These are phyloP conservation scores for Globisporangium splendens DNA, from an alignment of 352 stramenopile species.

Conservation along the genomic window DNA sequence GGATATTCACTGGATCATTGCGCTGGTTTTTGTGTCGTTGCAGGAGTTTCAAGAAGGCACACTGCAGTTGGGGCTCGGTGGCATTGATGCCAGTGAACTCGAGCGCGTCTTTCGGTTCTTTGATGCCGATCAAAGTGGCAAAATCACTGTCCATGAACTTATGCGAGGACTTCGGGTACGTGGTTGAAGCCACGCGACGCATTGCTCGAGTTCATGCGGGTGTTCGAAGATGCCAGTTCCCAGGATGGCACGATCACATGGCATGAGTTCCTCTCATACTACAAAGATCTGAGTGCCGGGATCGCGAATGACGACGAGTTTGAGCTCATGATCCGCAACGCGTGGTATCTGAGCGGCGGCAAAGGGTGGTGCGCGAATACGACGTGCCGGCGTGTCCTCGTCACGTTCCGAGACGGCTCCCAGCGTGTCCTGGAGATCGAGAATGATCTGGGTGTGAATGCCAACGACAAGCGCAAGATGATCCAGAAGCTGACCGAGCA, in stretches of 20 bases:
- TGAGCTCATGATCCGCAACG: conserved; percentile 81
- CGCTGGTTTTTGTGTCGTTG: conserved; percentile 1
- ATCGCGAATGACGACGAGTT: conserved; percentile 86
- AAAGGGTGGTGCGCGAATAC: conserved; percentile 72
- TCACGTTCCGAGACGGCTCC: conserved; percentile 61
- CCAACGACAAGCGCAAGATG: conserved; percentile 45
- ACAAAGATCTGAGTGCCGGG: conserved; percentile 83
- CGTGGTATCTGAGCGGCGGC: conserved; percentile 85
- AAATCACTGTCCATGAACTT: conserved; percentile 88
- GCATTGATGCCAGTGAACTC: conserved; percentile 35
- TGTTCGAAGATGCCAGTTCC: conserved; percentile 43
- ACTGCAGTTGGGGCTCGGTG: conserved; percentile 36
- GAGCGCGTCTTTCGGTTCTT: conserved; percentile 68
- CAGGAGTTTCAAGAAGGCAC: conserved; percentile 64
- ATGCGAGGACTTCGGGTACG: conserved; percentile 76
- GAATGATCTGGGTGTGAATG: conserved; percentile 58
- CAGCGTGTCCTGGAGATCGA: conserved; percentile 68
- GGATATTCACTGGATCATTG: background rate
- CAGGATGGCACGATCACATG: conserved; percentile 64
- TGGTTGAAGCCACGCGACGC: conserved; percentile 56
- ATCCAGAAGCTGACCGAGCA: conserved; percentile 51
- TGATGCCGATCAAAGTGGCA: conserved; percentile 77
- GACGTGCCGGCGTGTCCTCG: conserved; percentile 66
- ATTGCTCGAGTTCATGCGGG: conserved; percentile 80
- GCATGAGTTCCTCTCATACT: conserved; percentile 89